phyloP scores from a whole-genome alignment of 2,329 filamentous ascomycete genomes.

The Colletotrichum australisinense region DNA sequence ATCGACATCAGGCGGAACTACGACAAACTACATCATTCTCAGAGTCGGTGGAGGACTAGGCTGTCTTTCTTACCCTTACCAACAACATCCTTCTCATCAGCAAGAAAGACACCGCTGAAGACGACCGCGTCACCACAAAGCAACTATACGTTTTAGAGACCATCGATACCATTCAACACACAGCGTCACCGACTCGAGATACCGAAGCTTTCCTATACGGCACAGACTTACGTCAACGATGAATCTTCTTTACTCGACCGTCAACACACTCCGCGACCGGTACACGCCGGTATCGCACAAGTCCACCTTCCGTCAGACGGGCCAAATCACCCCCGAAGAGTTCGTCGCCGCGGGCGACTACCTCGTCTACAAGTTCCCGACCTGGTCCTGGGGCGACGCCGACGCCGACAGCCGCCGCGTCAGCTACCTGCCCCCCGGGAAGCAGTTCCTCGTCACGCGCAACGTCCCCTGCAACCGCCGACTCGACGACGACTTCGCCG shows the following conservation, averaged over 20 bases:
- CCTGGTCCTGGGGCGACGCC: slow-evolving; percentile 96
- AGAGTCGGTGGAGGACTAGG: slow-evolving; percentile 2
- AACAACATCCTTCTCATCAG: not conserved
- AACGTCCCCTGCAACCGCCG: slow-evolving; percentile 94
- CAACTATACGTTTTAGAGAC: not conserved
- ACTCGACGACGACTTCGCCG: slow-evolving; percentile 92
- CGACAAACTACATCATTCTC: slow-evolving; percentile 28
- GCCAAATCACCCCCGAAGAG: slow-evolving; percentile 97
- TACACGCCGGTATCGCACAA: slow-evolving; percentile 90
- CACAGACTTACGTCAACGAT: slow-evolving; percentile 58
- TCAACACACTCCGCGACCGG: slow-evolving; percentile 91
- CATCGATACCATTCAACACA: not conserved
- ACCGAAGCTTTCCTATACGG: not conserved
- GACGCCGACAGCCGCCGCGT: slow-evolving; percentile 84
- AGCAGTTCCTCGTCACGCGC: slow-evolving; percentile 95
- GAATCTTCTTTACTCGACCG: slow-evolving; percentile 92
- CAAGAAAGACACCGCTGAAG: not conserved
- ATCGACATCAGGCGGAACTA: slow-evolving; percentile 33
- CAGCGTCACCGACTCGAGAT: not conserved
- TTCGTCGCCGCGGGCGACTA: slow-evolving; percentile 97
- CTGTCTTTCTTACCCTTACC: not conserved
- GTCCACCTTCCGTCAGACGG: slow-evolving; percentile 92
- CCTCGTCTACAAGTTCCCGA: slow-evolving; percentile 98
- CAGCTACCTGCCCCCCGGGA: slow-evolving; percentile 83
- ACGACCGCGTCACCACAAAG: not conserved